These are phyloP conservation scores for Plasmodium fragile DNA, from an alignment of 169 alveolate species.

Conservation along the genomic window DNA sequence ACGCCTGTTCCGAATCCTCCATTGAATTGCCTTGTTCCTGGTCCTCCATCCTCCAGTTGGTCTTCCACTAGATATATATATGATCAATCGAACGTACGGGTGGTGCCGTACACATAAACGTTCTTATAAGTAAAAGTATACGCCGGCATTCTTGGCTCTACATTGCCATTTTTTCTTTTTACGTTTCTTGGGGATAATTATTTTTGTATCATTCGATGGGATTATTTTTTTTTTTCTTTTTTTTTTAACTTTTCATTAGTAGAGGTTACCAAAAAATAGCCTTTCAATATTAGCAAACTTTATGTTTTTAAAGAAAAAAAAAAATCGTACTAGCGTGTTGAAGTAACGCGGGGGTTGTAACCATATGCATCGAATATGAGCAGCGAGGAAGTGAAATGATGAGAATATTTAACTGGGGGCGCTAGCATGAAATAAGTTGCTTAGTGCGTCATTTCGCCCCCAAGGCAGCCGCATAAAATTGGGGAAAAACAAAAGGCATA, in stretches of 20 bases:
- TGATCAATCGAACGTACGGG: neutral
- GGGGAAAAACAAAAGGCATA: neutral
- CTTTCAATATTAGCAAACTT: neutral
- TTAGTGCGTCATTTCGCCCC: conserved; percentile 2
- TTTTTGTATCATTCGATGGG: neutral
- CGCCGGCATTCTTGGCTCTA: neutral
- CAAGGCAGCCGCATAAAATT: neutral
- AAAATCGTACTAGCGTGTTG: neutral
- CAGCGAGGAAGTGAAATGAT: neutral
- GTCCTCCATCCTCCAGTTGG: neutral
- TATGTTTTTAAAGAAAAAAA: neutral
- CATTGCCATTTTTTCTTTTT: neutral
- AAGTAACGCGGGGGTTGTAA: neutral
- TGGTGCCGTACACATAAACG: neutral
- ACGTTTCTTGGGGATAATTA: neutral
- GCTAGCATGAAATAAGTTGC: neutral
- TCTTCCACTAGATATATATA: neutral
- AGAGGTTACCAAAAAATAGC: neutral
- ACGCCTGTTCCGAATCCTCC: neutral
- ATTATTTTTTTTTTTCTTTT: neutral
- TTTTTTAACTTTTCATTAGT: neutral
- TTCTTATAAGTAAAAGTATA: neutral
- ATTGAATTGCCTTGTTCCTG: neutral
- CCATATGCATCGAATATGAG: neutral
- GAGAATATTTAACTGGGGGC: neutral